Conservation (phyloP, 2,329 filamentous ascomycete genomes). For the Lecanosticta acicola region DNA sequence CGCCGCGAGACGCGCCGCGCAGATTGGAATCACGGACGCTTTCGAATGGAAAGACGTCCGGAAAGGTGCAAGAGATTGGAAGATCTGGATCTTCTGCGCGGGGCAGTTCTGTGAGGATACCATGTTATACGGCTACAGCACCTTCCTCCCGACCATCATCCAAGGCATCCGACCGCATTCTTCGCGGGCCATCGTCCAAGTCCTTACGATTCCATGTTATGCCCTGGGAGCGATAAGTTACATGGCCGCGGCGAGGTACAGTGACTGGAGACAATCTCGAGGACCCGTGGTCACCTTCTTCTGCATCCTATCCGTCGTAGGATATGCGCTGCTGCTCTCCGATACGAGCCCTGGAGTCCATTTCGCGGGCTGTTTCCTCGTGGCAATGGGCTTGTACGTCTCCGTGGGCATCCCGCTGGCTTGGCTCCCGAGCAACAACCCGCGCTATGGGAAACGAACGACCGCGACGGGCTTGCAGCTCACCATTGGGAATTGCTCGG, state of each 20-base stretch:
- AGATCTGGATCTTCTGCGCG: constrained; percentile 63
- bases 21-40: constrained; percentile 45
- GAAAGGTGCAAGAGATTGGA: constrained; percentile 67
- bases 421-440: constrained; percentile 55
- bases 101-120: constrained; percentile 69
- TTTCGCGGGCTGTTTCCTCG: constrained; percentile 72
- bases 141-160: constrained; percentile 75
- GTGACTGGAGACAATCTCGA: constrained; percentile 61
- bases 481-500: constrained; percentile 59
- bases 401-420: constrained; percentile 51
- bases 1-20: constrained; percentile 43
- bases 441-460: constrained; percentile 70
- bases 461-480: constrained; percentile 67
- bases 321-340: constrained; percentile 55
- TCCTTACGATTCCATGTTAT: constrained; percentile 74
- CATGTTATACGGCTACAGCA: constrained; percentile 73
- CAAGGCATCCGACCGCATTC: constrained; percentile 58
- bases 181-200: constrained; percentile 61
- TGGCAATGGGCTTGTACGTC: constrained; percentile 66
- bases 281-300: constrained; percentile 61
- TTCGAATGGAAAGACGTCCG: constrained; percentile 60
- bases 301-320: constrained; percentile 35
- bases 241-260: constrained; percentile 59
- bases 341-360: constrained; percentile 56
- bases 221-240: constrained; percentile 65